Evolutionary conservation across 768 basidiomycete genomes (phyloP).

Genomic region (Rhodotorula paludigena): DNA sequence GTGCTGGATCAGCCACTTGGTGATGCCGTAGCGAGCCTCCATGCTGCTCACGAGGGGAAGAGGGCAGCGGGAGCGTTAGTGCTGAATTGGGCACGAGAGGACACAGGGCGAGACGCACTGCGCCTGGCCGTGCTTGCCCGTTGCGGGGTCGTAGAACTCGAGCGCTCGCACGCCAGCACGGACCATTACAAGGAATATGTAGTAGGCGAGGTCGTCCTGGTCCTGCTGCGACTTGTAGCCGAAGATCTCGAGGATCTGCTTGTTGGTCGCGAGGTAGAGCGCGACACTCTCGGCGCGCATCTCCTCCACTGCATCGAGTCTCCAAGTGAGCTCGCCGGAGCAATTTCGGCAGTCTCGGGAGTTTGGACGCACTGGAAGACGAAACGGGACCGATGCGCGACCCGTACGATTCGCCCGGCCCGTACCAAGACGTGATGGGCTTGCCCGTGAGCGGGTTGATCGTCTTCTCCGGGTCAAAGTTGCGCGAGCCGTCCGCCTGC

Average conservation of each 20-base stretch:
- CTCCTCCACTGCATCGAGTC: constrained; percentile 60
- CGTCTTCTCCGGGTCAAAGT: constrained; percentile 66
- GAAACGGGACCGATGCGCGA: constrained; percentile 80
- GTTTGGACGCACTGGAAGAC: constrained; percentile 55
- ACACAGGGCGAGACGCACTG: no score
- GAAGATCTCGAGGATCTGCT: constrained; percentile 73
- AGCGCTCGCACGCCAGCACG: constrained; percentile 58
- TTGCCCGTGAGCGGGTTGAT: constrained; percentile 39
- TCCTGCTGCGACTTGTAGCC: constrained; percentile 62
- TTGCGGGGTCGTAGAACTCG: constrained; percentile 75
- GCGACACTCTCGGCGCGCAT: constrained; percentile 87
- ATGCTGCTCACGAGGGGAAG: constrained; percentile 56
- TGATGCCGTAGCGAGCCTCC: constrained; percentile 82
- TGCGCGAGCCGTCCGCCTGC: constrained; percentile 66
- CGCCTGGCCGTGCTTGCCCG: constrained; percentile 74
- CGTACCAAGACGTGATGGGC: constrained; percentile 67
- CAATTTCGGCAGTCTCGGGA: no score
- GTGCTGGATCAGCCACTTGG: constrained; percentile 66
- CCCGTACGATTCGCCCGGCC: constrained; percentile 70
- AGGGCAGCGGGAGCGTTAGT: no score
- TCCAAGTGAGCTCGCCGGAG: not conserved
- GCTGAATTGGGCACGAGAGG: no score
- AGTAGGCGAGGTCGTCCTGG: constrained; percentile 68
- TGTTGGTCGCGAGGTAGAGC: constrained; percentile 70
- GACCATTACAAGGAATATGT: constrained; percentile 66